Conservation (phyloP, 805 yeast genomes). For the Nakazawaea molendinolei region DNA sequence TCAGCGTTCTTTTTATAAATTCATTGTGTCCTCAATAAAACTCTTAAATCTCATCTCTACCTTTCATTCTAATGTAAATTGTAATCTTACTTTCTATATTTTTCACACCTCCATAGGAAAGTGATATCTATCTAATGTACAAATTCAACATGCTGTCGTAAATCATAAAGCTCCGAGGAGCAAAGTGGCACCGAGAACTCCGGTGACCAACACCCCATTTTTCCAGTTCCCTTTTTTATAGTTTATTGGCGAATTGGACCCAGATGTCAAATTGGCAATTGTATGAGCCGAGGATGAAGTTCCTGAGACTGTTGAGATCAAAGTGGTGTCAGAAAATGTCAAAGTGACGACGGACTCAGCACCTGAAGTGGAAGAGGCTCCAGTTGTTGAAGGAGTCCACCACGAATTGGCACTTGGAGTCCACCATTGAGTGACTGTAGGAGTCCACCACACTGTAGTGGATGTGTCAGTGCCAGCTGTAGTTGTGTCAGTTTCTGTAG, state of each 20-base stretch:
- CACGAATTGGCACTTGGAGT: constrained; percentile 6
- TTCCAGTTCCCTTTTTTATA: constrained; percentile 8
- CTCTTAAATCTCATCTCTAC: no score
- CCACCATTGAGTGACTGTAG: constrained; percentile 10
- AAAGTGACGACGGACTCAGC: constrained; percentile 6
- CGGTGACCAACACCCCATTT: constrained; percentile 6
- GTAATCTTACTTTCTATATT: no score
- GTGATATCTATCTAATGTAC: no score
- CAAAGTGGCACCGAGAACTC: constrained; percentile 8
- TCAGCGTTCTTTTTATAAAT: no score
- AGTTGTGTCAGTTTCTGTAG: background rate
- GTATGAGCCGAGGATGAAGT: constrained; percentile 4
- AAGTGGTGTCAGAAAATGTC: constrained; percentile 6
- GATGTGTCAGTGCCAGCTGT: background rate
- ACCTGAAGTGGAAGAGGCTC: background rate
- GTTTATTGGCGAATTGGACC: background rate
- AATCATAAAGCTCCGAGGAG: constrained; percentile 9
- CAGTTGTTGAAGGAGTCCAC: constrained; percentile 12
- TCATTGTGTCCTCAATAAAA: no score
- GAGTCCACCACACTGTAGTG: constrained; percentile 12
- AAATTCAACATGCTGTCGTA: background rate
- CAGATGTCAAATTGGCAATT: constrained; percentile 6
- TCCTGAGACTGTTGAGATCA: constrained; percentile 5
- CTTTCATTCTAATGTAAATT: no score
- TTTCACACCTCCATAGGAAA: no score